Conservation (phyloP, 1,284 basidiomycete genomes). For the Chiua sp. region DNA sequence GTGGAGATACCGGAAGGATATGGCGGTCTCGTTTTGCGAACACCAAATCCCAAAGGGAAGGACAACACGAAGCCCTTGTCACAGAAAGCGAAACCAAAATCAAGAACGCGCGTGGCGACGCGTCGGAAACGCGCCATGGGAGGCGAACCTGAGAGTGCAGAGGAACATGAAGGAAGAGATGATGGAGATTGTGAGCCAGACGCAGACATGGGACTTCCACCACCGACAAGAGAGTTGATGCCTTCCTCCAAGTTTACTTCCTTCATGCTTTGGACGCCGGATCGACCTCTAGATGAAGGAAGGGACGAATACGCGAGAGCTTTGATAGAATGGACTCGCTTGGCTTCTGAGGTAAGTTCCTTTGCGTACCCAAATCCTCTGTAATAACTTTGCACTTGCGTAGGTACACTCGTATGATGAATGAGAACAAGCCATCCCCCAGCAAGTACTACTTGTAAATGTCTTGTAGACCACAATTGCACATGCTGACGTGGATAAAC, state of each 20-base stretch:
- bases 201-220: constrained; percentile 13
- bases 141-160: constrained; percentile 4
- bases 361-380: not conserved
- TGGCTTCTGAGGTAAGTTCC: constrained; percentile 61
- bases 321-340: constrained; percentile 66
- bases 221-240: constrained; percentile 42
- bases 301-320: constrained; percentile 72
- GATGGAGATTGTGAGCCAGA: constrained; percentile 33
- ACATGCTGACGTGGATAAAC: not conserved
- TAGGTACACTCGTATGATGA: constrained; percentile 36
- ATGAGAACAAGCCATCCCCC: not conserved
- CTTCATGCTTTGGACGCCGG: constrained; percentile 75
- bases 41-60: constrained; percentile 30
- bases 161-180: constrained; percentile 25
- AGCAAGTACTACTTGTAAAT: too few species aligned
- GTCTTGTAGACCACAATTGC: not conserved
- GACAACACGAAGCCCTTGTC: constrained; percentile 10
- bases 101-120: constrained; percentile 12
- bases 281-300: constrained; percentile 67
- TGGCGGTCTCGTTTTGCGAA: constrained; percentile 61
- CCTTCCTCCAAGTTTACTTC: constrained; percentile 61
- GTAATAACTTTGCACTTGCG: constrained; percentile 1
- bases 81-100: constrained; percentile 6
- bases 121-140: constrained; percentile 4
- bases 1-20: constrained; percentile 71